These are phyloP conservation scores for Mercurialis annua DNA, from an alignment of 345 rosid species.

Conservation along the genomic window DNA sequence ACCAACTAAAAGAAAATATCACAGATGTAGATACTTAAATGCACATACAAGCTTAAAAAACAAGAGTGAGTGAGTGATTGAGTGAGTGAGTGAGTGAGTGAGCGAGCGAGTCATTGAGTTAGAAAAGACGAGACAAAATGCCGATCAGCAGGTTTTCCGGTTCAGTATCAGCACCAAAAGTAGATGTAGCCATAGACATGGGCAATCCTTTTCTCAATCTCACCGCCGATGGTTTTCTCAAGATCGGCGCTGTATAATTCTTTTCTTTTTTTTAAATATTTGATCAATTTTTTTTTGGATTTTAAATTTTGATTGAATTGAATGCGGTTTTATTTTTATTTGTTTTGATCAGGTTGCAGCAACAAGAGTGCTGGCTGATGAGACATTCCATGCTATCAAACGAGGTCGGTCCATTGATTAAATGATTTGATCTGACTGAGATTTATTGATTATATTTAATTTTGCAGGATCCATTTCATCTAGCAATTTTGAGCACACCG, in stretches of 20 bases:
- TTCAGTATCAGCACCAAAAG: constrained; percentile 51
- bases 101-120: not conserved
- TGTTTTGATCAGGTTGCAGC: constrained; percentile 66
- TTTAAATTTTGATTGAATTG: not conserved
- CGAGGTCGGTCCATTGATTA: constrained; percentile 38
- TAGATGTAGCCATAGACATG: constrained; percentile 65
- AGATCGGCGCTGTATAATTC: constrained; percentile 65
- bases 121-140: constrained; percentile 40
- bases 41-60: no score
- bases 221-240: constrained; percentile 76
- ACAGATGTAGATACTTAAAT: no score
- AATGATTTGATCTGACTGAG: not conserved
- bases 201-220: constrained; percentile 70
- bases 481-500: constrained; percentile 45
- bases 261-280: not conserved
- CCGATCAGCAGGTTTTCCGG: constrained; percentile 57
- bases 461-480: constrained; percentile 56
- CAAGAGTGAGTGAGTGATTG: no score
- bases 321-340: not conserved
- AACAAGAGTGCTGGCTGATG: constrained; percentile 56
- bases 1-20: no score
- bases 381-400: constrained; percentile 47
- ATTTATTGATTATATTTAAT: not conserved
- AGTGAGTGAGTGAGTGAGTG: no score
- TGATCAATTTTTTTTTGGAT: no score